phyloP scores from a whole-genome alignment of 2,329 filamentous ascomycete genomes.

The Neopestalotiopsis rosae region DNA sequence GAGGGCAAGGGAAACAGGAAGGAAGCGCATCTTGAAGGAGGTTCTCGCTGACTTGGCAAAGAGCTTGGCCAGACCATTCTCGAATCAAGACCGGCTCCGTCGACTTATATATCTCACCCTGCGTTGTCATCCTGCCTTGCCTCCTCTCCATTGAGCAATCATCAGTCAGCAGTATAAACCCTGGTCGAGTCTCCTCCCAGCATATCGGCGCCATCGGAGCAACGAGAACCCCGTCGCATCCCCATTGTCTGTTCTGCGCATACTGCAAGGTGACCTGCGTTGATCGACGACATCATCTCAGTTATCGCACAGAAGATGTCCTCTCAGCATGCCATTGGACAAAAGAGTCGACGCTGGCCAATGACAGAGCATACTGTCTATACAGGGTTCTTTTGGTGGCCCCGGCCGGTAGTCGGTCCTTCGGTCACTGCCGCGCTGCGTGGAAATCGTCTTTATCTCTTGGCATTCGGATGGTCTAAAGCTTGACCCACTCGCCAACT shows the following conservation, averaged over 20 bases:
- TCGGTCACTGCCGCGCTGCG: background rate
- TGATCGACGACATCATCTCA: conserved; percentile 1
- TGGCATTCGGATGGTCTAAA: conserved; percentile 7
- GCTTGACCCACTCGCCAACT: background rate
- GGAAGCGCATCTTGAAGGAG: conserved; percentile 8
- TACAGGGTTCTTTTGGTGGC: background rate
- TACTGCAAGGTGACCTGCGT: background rate
- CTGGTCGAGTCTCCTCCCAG: background rate
- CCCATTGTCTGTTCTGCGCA: background rate
- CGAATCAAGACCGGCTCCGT: background rate
- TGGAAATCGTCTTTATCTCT: conserved; percentile 11
- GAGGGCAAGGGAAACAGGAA: conserved; percentile 17
- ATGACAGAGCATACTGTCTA: background rate
- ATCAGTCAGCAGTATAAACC: background rate
- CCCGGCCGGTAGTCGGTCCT: conserved; percentile 12
- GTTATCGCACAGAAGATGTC: background rate
- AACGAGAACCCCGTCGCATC: background rate
- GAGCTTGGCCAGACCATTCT: background rate
- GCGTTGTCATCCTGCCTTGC: background rate
- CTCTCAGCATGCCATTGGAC: background rate
- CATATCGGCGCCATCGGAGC: background rate
- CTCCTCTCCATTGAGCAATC: background rate
- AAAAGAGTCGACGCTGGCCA: background rate
- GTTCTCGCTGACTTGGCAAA: conserved; percentile 3
- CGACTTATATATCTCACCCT: background rate